Evolutionary conservation across 805 yeast genomes (phyloP).

Genomic region (Maudiozyma turicensis): DNA sequence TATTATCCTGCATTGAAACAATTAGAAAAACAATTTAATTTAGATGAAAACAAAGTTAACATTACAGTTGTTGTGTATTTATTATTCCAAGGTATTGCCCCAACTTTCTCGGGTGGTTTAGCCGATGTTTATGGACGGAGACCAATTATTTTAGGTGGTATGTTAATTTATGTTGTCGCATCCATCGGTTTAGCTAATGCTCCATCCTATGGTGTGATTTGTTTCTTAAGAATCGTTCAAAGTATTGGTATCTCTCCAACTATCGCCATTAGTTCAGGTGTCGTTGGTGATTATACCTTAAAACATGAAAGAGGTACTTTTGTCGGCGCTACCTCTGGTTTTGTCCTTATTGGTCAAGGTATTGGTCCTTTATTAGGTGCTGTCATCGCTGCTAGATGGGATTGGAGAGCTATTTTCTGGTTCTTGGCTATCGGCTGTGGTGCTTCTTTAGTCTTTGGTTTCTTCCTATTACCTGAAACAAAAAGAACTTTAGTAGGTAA

Average conservation of each 20-base stretch:
- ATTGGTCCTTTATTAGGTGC: constrained; percentile 62
- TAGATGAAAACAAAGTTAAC: constrained; percentile 49
- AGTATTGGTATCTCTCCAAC: constrained; percentile 69
- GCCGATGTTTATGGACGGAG: constrained; percentile 68
- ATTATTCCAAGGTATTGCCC: constrained; percentile 65
- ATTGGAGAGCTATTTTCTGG: constrained; percentile 76
- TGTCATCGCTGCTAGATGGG: constrained; percentile 32
- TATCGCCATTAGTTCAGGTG: constrained; percentile 57
- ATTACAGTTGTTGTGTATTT: constrained; percentile 68
- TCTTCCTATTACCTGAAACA: constrained; percentile 59
- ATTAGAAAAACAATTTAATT: constrained; percentile 43
- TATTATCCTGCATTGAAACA: constrained; percentile 70
- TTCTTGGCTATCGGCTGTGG: constrained; percentile 61
- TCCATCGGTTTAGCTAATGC: constrained; percentile 59
- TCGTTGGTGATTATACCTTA: constrained; percentile 62
- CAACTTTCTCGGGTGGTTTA: constrained; percentile 54
- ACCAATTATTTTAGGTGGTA: constrained; percentile 51
- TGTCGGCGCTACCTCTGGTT: constrained; percentile 56
- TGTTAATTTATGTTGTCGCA: constrained; percentile 46
- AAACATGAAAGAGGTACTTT: constrained; percentile 58
- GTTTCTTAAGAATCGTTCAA: constrained; percentile 58
- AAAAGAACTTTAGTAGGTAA: constrained; percentile 63
- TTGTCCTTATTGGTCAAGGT: constrained; percentile 62
- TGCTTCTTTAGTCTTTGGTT: constrained; percentile 28
- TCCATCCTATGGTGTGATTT: constrained; percentile 47